Conservation (phyloP, 768 basidiomycete genomes). For the Fistulinella prunicolor region DNA sequence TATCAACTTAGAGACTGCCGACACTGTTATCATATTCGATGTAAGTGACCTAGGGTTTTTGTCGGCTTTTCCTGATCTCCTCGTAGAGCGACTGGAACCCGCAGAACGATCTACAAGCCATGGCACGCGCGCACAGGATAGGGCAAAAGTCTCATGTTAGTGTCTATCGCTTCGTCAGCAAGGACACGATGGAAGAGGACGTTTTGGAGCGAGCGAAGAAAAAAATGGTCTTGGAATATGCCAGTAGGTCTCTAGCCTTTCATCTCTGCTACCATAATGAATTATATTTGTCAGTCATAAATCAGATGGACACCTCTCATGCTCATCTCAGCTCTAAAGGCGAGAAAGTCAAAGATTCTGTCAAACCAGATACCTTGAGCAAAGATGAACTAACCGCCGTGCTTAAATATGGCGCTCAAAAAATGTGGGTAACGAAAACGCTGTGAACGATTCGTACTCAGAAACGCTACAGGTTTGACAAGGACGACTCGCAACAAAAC, state of each 20-base stretch:
- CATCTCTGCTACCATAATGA: slow-evolving; percentile 12
- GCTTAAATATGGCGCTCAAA: slow-evolving; percentile 97
- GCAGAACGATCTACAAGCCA: slow-evolving; percentile 97
- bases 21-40: slow-evolving; percentile 99
- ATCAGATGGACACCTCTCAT: slow-evolving; percentile 99
- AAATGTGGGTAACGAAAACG: slow-evolving; percentile 60
- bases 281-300: slow-evolving; percentile 71
- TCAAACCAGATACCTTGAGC: slow-evolving; percentile 81
- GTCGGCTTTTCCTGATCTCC: slow-evolving; percentile 8
- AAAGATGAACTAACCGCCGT: slow-evolving; percentile 98
- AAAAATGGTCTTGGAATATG: slow-evolving; percentile 99
- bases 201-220: slow-evolving; percentile 96
- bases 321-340: slow-evolving; percentile 88
- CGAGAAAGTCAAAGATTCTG: slow-evolving; percentile 56
- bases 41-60: slow-evolving; percentile 43
- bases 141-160: slow-evolving; percentile 98
- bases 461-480: slow-evolving; percentile 74
- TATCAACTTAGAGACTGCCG: slow-evolving; percentile 97
- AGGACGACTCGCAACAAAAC: slow-evolving; percentile 89
- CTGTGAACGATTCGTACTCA: slow-evolving; percentile 9
- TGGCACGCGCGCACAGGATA: slow-evolving; percentile 99
- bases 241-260: slow-evolving; percentile 64
- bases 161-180: slow-evolving; percentile 97
- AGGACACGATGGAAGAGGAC: slow-evolving; percentile 99
- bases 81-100: slow-evolving; percentile 95